Evolutionary conservation across 331 rosid genomes (phyloP).

Genomic region (Cydonia oblonga): DNA sequence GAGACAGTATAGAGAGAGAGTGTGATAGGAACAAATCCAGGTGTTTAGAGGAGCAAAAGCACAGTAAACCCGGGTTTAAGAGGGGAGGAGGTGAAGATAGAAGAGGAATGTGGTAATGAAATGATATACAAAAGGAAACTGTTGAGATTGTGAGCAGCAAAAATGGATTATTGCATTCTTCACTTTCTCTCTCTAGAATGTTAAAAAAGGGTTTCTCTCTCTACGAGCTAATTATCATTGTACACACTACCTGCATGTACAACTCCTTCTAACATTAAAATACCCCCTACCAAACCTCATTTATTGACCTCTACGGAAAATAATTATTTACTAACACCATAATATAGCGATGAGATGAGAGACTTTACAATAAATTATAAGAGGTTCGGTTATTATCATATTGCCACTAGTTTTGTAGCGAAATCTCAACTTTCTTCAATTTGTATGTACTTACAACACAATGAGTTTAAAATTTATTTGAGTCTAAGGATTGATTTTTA

Average conservation of each 20-base stretch:
- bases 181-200: background rate
- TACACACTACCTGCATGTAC: background rate
- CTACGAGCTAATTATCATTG: background rate
- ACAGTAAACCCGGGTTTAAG: background rate
- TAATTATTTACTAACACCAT: too few relatives aligned
- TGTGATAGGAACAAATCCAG: background rate
- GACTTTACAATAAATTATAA: too few relatives aligned
- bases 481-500: too few relatives aligned
- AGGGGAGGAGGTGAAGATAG: slow-evolving; percentile 16
- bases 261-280: background rate
- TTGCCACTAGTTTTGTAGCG: accelerated
- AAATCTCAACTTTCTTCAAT: too few relatives aligned
- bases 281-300: background rate
- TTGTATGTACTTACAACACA: too few relatives aligned
- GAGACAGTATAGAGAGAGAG: background rate
- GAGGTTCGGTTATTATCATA: too few relatives aligned
- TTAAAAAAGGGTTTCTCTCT: background rate
- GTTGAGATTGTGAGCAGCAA: background rate
- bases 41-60: background rate
- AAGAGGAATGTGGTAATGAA: background rate
- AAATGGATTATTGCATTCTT: background rate
- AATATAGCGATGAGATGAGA: too few relatives aligned
- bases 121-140: background rate
- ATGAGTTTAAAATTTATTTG: background rate
- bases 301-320: background rate